A percentile compares a stretch with the other conserved stretches of the same genome.
Evolutionary conservation across 1,284 basidiomycete species (phyloP).

Genomic region (Cryptococcus depauperatus): DNA sequence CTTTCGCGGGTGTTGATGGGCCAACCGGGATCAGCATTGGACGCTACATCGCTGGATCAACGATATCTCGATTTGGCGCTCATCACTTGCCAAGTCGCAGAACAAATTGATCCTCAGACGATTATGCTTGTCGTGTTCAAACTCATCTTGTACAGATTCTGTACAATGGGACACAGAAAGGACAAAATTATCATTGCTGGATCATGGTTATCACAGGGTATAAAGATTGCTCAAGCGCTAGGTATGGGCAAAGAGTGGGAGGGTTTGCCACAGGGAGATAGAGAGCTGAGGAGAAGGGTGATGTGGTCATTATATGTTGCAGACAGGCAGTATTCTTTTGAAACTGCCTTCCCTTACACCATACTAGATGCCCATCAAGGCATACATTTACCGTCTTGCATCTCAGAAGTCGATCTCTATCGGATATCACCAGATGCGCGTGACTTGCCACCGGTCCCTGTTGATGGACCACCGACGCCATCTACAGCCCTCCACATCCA

Average conservation of each 20-base stretch:
- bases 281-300: conserved; percentile 36
- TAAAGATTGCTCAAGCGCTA: conserved; percentile 37
- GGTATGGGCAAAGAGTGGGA: conserved; percentile 41
- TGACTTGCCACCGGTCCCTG: conserved; percentile 27
- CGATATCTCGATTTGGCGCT: conserved; percentile 39
- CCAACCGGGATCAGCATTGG: conserved; percentile 14
- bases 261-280: conserved; percentile 33
- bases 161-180: conserved; percentile 16
- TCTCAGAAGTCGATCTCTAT: conserved; percentile 37
- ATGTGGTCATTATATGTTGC: conserved; percentile 40
- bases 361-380: conserved; percentile 38
- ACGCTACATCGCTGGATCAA: conserved; percentile 37
- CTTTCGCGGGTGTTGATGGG: conserved; percentile 19
- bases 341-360: conserved; percentile 38
- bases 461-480: conserved; percentile 30
- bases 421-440: conserved; percentile 23
- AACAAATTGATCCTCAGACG: conserved; percentile 30
- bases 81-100: conserved; percentile 28
- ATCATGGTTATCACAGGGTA: conserved; percentile 33
- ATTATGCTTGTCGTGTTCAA: conserved; percentile 40
- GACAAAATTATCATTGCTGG: conserved; percentile 23
- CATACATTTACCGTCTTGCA: conserved; percentile 34
- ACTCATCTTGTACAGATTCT: conserved; percentile 35
- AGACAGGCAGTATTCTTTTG: conserved; percentile 36
- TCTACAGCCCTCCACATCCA: conserved; percentile 37